These are phyloP conservation scores for Dalbergia cultrata DNA, from an alignment of 306 rosid genomes.

Conservation along the genomic window DNA sequence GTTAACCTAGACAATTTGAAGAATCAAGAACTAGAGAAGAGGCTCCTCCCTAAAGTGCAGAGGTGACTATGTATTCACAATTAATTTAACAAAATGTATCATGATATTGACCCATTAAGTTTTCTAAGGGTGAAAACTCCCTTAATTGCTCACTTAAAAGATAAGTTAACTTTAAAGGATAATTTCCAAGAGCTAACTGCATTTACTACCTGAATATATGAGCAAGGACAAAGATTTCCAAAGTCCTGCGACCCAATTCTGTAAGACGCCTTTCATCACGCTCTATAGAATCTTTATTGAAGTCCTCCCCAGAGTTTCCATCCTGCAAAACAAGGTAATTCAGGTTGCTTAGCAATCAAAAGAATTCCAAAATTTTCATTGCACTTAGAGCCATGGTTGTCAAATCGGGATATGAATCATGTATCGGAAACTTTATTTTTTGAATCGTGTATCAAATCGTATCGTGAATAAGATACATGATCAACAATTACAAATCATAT, in stretches of 20 bases:
- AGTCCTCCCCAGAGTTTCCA: slow-evolving; percentile 96
- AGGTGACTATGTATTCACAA: background rate
- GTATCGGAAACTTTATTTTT: too few species aligned
- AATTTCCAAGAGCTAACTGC: slow-evolving; percentile 26
- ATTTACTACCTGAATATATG: slow-evolving; percentile 82
- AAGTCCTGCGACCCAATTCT: slow-evolving; percentile 95
- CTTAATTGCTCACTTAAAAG: background rate
- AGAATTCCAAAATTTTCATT: slow-evolving; percentile 16
- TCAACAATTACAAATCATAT: too few species aligned
- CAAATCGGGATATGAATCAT: too few species aligned
- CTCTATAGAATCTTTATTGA: slow-evolving; percentile 94
- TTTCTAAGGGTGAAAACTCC: background rate
- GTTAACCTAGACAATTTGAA: slow-evolving; percentile 27
- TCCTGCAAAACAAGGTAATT: slow-evolving; percentile 62
- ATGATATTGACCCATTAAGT: background rate
- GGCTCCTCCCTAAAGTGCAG: background rate
- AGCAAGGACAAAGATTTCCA: slow-evolving; percentile 97
- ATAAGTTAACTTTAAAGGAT: background rate
- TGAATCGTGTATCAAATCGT: too few species aligned
- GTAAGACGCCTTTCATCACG: slow-evolving; percentile 99
- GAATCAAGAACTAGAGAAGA: slow-evolving; percentile 27
- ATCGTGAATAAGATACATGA: too few species aligned
- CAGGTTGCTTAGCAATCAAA: slow-evolving; percentile 37
- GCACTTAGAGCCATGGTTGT: background rate
- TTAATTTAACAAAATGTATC: background rate